Base-by-base conservation (phyloP, 768 basidiomycete genomes). In the Suillus americanus region DNA sequence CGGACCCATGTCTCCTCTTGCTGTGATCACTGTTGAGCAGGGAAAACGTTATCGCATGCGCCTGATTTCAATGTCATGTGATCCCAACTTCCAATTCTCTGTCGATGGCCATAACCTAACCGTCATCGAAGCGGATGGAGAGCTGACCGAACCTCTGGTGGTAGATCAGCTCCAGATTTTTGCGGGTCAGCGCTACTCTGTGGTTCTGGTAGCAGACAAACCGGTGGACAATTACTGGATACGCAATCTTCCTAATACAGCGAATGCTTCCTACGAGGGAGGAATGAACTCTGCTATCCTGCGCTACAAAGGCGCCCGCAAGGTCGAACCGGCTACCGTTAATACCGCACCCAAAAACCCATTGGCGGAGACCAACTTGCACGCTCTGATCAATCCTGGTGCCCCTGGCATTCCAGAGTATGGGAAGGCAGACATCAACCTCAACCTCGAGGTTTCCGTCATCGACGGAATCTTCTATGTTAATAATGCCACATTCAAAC, bases 51-150 rank as follows among this genome's bases (percentile, higher is more conserved):
- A 77, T 67, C 70, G 77, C 28, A 67, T 72, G 66, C 75, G 77
- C 20, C 63, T 77, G 10, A 60, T 78, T 38, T 70, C 66, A 46
- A 75, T 80, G 20, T 78, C 82, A 13, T 82, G 82, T 65, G 51
- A 80, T 43, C 77, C 78, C 13, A 75, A 73, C 40, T 81, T 79
- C 74, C 72, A 67, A 4, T 75, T 82, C 71, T 79, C 77, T 0
- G 69, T 81, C 30, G 78, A 80, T 61, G 70, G 72, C 50, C 81
- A 82, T 67, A 77, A 73, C 13, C 66, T 81, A 38, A 73, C 80
- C 25, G 79, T 78, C 5, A 83, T 83, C 60, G 82, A 81, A 69
- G 78, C 68, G 16, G 80, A 80, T 48, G 77, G 81, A 23, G 70
- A 77, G 7, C 71, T 73, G 46, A 65, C 68, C 30, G 56, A 73